Percentiles rank a stretch among this genome's conserved stretches.
Evolutionary conservation across 371 early-diverging fungal species (phyloP).

Genomic region (Rhizopus stolonifer): DNA sequence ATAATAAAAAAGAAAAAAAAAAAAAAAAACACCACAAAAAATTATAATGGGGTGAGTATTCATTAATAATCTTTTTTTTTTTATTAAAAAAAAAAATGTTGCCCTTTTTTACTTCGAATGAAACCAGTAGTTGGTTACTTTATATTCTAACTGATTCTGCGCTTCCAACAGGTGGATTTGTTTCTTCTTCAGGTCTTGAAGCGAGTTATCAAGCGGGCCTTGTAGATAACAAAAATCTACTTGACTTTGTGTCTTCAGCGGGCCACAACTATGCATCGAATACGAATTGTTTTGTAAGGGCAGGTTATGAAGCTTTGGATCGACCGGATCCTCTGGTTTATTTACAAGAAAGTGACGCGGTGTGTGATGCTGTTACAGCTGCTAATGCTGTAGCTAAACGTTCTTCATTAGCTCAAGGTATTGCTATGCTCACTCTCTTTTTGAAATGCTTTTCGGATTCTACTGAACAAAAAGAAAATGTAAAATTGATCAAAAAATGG

Average conservation of each 20-base stretch:
- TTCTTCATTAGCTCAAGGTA: constrained; percentile 72
- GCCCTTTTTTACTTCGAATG: constrained; percentile 35
- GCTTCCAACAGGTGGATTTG: constrained; percentile 88
- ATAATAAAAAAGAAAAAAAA: too few relatives aligned
- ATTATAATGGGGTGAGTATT: too few relatives aligned
- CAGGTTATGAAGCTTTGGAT: constrained; percentile 53
- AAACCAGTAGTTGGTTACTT: constrained; percentile 68
- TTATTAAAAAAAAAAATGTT: background rate
- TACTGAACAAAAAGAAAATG: constrained; percentile 20
- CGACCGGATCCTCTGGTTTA: constrained; percentile 30
- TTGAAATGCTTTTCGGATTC: constrained; percentile 50
- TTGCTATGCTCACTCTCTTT: constrained; percentile 66
- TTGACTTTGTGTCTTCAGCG: constrained; percentile 50
- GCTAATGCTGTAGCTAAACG: constrained; percentile 69
- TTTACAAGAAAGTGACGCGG: constrained; percentile 52
- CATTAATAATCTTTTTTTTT: background rate
- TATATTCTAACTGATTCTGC: constrained; percentile 89
- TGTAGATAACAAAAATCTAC: constrained; percentile 37
- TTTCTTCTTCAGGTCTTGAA: constrained; percentile 81
- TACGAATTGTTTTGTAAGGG: constrained; percentile 68
- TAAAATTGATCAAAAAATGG: constrained; percentile 47
- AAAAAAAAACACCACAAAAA: too few relatives aligned
- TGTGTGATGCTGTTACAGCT: constrained; percentile 58
- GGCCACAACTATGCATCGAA: constrained; percentile 67
- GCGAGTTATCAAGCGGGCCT: constrained; percentile 66